These are phyloP conservation scores for Intubia oerlemansii DNA, from an alignment of 2,329 filamentous ascomycete genomes.

Conservation along the genomic window DNA sequence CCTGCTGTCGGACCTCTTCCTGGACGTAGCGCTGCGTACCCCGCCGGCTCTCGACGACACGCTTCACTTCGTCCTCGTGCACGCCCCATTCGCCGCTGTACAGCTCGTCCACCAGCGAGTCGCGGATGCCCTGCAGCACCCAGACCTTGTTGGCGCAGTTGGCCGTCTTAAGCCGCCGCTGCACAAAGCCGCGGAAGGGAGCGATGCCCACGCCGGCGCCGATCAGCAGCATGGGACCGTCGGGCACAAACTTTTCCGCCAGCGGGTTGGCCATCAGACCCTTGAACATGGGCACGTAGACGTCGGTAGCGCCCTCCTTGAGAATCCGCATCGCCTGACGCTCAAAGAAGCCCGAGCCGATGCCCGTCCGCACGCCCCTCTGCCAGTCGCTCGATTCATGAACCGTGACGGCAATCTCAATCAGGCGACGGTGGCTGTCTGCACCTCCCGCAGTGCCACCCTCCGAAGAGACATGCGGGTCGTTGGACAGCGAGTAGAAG, in stretches of 20 bases:
- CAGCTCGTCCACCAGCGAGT: slow-evolving; percentile 83
- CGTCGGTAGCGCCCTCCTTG: slow-evolving; percentile 39
- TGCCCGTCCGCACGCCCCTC: slow-evolving; percentile 50
- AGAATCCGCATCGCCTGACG: slow-evolving; percentile 56
- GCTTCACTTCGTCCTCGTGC: slow-evolving; percentile 71
- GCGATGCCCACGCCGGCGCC: slow-evolving; percentile 93
- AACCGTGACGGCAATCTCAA: slow-evolving; percentile 93
- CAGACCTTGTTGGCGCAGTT: slow-evolving; percentile 97
- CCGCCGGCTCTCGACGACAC: slow-evolving; percentile 53
- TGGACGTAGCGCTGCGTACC: slow-evolving; percentile 84
- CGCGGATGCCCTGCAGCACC: slow-evolving; percentile 87
- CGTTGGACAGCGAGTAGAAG: slow-evolving; percentile 95
- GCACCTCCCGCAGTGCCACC: slow-evolving; percentile 32
- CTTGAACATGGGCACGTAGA: slow-evolving; percentile 92
- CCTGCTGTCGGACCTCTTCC: slow-evolving; percentile 78
- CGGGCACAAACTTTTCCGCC: slow-evolving; percentile 73
- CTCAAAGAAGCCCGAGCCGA: slow-evolving; percentile 87
- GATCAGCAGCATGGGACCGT: slow-evolving; percentile 94
- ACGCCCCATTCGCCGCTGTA: slow-evolving; percentile 95
- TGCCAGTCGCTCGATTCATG: slow-evolving; percentile 73
- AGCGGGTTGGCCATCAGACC: slow-evolving; percentile 94
- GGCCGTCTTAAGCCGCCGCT: slow-evolving; percentile 78
- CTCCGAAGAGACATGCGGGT: slow-evolving; percentile 52
- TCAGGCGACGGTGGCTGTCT: slow-evolving; percentile 53
- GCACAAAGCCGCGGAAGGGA: slow-evolving; percentile 92